Conservation (phyloP, 345 rosid species). For the Euclidium syriacum region DNA sequence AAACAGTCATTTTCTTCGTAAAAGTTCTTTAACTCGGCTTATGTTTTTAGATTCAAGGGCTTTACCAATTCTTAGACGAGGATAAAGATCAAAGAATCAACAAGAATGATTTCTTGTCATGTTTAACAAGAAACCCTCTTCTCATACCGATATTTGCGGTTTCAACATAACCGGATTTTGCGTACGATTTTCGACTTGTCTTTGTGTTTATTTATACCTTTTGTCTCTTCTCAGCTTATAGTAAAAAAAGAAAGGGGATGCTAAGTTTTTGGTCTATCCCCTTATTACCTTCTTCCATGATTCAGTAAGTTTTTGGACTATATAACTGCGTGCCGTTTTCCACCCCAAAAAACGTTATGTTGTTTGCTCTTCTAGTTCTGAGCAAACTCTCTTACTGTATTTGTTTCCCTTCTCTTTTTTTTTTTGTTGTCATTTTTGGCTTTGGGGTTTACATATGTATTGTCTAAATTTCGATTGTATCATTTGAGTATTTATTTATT, state of each 20-base stretch:
- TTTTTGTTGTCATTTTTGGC: not conserved
- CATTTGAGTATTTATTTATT: not conserved
- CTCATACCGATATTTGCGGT: conserved; percentile 55
- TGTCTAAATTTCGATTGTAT: conserved; percentile 4
- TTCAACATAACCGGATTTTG: conserved; percentile 23
- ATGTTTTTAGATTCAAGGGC: conserved; percentile 43
- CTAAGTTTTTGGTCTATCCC: conserved; percentile 24
- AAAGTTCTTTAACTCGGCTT: no score
- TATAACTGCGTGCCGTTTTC: conserved; percentile 23
- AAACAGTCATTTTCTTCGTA: no score
- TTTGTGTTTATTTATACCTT: conserved; percentile 12
- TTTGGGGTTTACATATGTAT: conserved; percentile 10
- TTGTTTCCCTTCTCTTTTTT: not conserved
- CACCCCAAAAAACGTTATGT: conserved; percentile 13
- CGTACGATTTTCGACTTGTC: not conserved
- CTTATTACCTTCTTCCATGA: conserved; percentile 3
- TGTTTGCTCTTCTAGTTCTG: conserved; percentile 19
- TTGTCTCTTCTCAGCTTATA: conserved; percentile 6
- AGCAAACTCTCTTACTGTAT: conserved; percentile 14
- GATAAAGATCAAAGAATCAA: conserved; percentile 52
- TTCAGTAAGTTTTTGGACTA: conserved; percentile 8
- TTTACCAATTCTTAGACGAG: conserved; percentile 48
- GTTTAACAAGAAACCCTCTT: conserved; percentile 67
- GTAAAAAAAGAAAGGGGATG: conserved; percentile 22
- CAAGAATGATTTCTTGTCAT: conserved; percentile 48